A percentile compares a stretch with the other conserved stretches of the same genome.
Evolutionary conservation across 345 rosid species (phyloP).

Genomic region (Anastatica hierochuntica): DNA sequence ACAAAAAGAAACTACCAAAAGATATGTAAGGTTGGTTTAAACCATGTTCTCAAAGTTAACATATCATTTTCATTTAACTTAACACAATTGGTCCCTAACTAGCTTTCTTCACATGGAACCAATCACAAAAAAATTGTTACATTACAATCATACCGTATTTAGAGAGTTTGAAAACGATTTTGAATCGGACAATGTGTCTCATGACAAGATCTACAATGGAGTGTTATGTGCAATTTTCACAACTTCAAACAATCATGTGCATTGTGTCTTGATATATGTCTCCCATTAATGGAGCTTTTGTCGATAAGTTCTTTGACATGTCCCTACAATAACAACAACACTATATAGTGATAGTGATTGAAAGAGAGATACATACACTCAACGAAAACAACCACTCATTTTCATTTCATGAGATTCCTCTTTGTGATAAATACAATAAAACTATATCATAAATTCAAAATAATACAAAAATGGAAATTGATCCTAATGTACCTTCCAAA

Average conservation of each 20-base stretch:
- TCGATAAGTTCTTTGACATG: conserved; percentile 11
- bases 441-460: conserved; percentile 8
- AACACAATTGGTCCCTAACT: background rate
- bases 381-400: conserved; percentile 18
- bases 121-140: conserved; percentile 3
- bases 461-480: conserved; percentile 20
- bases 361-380: conserved; percentile 15
- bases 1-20: no score
- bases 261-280: conserved; percentile 18
- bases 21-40: no score
- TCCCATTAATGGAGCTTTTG: conserved; percentile 17
- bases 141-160: conserved; percentile 7
- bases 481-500: conserved; percentile 4
- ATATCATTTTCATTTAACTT: no score
- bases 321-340: conserved; percentile 24
- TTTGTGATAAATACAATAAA: conserved; percentile 12
- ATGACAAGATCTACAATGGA: conserved; percentile 17
- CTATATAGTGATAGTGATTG: conserved; percentile 4
- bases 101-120: conserved; percentile 4
- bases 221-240: conserved; percentile 10
- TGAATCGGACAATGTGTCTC: background rate
- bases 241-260: conserved; percentile 20
- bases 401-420: conserved; percentile 17
- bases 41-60: no score
- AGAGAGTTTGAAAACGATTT: conserved; percentile 7